These are phyloP conservation scores for Jackrogersella minutella DNA, from an alignment of 495 filamentous ascomycete genomes.

Conservation along the genomic window DNA sequence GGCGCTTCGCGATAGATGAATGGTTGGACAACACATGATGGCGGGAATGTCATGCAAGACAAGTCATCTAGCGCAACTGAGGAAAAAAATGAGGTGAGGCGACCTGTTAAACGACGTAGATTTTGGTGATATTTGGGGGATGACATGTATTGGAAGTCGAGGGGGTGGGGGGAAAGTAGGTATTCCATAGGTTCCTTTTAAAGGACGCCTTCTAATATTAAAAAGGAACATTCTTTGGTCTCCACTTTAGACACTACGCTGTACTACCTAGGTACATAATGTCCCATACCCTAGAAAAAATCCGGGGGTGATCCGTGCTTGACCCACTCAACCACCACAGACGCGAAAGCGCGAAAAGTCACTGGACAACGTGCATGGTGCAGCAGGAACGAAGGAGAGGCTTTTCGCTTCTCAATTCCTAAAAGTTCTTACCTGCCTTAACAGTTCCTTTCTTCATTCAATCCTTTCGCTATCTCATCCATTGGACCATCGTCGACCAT, in stretches of 20 bases:
- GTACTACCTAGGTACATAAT: no score
- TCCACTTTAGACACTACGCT: no score
- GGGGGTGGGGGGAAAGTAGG: conserved; percentile 16
- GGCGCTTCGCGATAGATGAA: conserved; percentile 32
- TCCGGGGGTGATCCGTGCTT: conserved; percentile 39
- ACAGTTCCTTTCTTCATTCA: conserved; percentile 27
- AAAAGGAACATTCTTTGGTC: no score
- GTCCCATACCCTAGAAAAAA: no score
- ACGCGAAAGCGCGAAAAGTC: conserved; percentile 3
- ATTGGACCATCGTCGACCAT: conserved; percentile 33
- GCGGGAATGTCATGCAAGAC: conserved; percentile 42
- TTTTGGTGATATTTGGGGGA: background rate
- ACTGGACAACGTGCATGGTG: conserved; percentile 30
- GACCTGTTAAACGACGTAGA: conserved; percentile 30
- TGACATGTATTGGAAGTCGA: background rate
- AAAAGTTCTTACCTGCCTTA: background rate
- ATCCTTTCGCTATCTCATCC: conserved; percentile 12
- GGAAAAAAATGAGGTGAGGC: conserved; percentile 37
- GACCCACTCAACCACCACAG: conserved; percentile 7
- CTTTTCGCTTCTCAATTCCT: background rate
- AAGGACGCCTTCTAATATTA: no score
- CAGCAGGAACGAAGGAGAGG: background rate
- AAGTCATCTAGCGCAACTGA: conserved; percentile 44
- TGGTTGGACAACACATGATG: conserved; percentile 29
- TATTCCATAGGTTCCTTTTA: no score